Base-by-base conservation (phyloP, 2,329 filamentous ascomycete species). In the Parasarocladium wereldwijsianum region DNA sequence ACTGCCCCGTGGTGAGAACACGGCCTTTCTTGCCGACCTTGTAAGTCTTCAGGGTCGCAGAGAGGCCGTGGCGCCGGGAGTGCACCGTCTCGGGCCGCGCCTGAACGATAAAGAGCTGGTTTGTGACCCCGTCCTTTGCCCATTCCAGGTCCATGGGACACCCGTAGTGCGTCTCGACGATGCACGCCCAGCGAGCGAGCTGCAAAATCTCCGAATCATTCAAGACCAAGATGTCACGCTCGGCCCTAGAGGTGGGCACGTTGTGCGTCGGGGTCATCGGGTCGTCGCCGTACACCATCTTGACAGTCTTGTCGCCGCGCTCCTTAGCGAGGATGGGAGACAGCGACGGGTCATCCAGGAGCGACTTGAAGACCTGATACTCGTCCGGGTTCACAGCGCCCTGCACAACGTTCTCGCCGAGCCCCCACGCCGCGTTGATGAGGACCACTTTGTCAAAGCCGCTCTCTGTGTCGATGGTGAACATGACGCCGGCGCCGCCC, bases 91-190 rank as follows among this genome's bases (percentile, higher is more conserved):
- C 51, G 2, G 52, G 50, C 3, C 52, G 43, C 17, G 51, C 49
- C 33, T 55, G 51, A 7, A 54, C 50, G 20, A 54, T 47, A 30
- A 47, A 54, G 12, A 55, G 35, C 17, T 47, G 34, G 12, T 33
- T 36, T 6, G 39, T 43, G 18, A 38, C 32, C 27, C 45, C 44
- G 23, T 52, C 51, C 29, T 49, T 52, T 15, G 51, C 52, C 51
- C 51, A 56, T 34, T 54, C 52, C 34, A 55, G 52, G 26, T 56
- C 51, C 51, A 54, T 54, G 0, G 50, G 45, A 26, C 44, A 45
- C 1, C 40, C 38, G 26, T 54, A 56, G 34, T 54, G 50, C 24
- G 43, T 29, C 28, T 56, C 51, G 20, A 55, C 47, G 1, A 32
- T 46, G 29, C 47, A 50, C 3, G 42, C 52, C 51, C 51, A 54